phyloP scores from a whole-genome alignment of 345 rosid genomes.

The thale cress (Arabidopsis thaliana) region TAIR10.1 NC_003071.7:156001-156500 shows the following conservation, averaged over 20 bases:
- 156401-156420: conserved; percentile 84
- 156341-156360: conserved; percentile 16
- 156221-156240: not conserved
- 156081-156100: conserved; percentile 36
- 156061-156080: conserved; percentile 84
- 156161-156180: not conserved
- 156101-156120: conserved; percentile 14
- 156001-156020: conserved; percentile 99
- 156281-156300: not conserved
- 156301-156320: conserved; percentile 10
- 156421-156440: conserved; percentile 83
- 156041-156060: conserved; percentile 97
- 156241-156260: not conserved
- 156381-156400: conserved; percentile 98
- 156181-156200: conserved; percentile 6
- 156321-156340: conserved; percentile 6
- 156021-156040: conserved; percentile 95
- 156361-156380: conserved; percentile 21
- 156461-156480: conserved; percentile 45
- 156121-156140: not conserved
- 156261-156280: not conserved
- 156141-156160: conserved; percentile 17
- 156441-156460: conserved; percentile 50
- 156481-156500: conserved; percentile 50
- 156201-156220: not conserved